Base-by-base conservation (phyloP, 169 alveolate genomes). In the Plasmodium coatneyi region DNA sequence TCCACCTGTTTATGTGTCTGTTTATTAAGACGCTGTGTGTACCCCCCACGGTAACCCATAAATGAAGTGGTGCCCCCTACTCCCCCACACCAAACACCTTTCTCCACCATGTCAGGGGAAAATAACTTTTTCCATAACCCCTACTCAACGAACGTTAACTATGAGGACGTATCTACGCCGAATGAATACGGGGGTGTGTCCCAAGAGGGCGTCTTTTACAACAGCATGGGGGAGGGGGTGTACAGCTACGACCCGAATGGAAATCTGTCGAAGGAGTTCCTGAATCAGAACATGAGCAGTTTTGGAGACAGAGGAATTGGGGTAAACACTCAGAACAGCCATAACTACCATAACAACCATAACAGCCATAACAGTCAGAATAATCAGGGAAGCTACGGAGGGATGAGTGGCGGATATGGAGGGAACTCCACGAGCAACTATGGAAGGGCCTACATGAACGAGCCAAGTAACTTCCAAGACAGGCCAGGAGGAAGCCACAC, bases 91-190 rank as follows among this genome's bases (percentile, higher is more conserved):
- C 71, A 12, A 52, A 41, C 10, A 83, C 74, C 43, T 49, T 28
- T 54, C 25, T 19, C 56, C n/a, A 86, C 74, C 22, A 52, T 56
- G 72, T 54, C 71, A 5, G 80, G 43, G n/a, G 81, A 86, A 52
- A 74, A 86, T 52, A 76, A 86, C 46, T 86, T 36, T 76, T 74
- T 86, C 66, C 32, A 70, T 41, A 52, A 86, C 25, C 80, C 93
- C 56, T 30, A 52, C 70, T 5, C 34, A 72, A 74, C 71, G 60
- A 74, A 86, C 28, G 54, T 52, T 12, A 86, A 86, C 19, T 74
- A 86, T 76, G 82, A 25, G 30, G 16, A 66, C 56, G 28, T 72
- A 43, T 32, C 52, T 32, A 81, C 60, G 1, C 28, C 34, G 36
- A 86, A 16, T 52, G 80, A 28, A 36, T 86, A 32, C 12, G 36